Evolutionary conservation across 2,329 filamentous ascomycete genomes (phyloP).

Genomic region (Arachnomyces sp.): DNA sequence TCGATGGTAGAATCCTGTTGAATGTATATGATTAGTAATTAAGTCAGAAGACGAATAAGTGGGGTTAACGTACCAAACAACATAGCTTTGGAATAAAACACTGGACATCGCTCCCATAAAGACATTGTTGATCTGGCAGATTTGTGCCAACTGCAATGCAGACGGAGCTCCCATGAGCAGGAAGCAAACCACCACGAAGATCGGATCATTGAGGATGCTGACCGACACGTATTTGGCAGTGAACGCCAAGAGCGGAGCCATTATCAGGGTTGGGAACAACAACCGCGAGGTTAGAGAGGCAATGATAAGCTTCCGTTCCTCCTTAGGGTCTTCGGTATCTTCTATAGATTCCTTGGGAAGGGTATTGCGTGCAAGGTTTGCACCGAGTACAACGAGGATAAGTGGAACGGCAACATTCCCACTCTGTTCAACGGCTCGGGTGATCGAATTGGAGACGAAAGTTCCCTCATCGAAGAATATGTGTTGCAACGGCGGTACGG

Average conservation of each 20-base stretch:
- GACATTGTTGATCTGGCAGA: conserved; percentile 96
- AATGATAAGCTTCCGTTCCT: conserved; percentile 70
- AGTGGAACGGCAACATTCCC: conserved; percentile 89
- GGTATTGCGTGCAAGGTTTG: conserved; percentile 88
- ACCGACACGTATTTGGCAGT: conserved; percentile 85
- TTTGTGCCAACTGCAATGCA: conserved; percentile 90
- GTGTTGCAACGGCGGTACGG: conserved; percentile 70
- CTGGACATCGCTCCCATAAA: conserved; percentile 92
- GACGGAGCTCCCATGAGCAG: conserved; percentile 88
- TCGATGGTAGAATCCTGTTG: conserved; percentile 81
- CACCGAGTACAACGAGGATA: conserved; percentile 90
- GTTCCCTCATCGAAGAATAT: conserved; percentile 85
- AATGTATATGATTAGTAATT: conserved; percentile 5
- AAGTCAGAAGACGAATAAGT: conserved; percentile 2
- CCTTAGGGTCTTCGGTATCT: conserved; percentile 61
- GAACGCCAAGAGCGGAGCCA: conserved; percentile 82
- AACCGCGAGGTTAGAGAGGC: conserved; percentile 84
- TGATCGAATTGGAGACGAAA: conserved; percentile 88
- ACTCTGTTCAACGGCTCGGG: conserved; percentile 74
- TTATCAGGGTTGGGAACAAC: conserved; percentile 82
- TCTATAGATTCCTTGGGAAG: conserved; percentile 59
- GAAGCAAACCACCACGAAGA: conserved; percentile 97
- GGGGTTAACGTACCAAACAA: conserved; percentile 65
- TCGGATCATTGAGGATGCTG: conserved; percentile 93
- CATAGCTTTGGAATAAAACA: conserved; percentile 91